Percentiles rank a stretch among this genome's conserved stretches.
phyloP scores from a whole-genome alignment of 2,329 filamentous ascomycete genomes.

The Venturia oleaginea region DNA sequence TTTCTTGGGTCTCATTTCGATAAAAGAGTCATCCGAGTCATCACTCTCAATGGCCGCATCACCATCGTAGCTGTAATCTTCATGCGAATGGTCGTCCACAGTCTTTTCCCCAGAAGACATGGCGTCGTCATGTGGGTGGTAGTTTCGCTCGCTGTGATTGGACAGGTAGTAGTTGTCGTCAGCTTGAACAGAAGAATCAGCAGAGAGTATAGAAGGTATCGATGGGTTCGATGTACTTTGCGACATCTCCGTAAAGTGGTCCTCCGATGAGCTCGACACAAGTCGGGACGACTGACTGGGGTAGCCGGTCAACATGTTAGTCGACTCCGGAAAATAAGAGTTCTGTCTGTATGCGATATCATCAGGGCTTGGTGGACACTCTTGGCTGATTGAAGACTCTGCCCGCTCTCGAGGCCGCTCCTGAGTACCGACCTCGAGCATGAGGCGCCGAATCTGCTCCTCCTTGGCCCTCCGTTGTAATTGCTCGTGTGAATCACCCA shows the following conservation, averaged over 20 bases:
- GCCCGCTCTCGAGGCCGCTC: conserved; percentile 17
- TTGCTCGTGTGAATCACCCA: conserved; percentile 1
- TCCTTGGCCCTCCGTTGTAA: conserved; percentile 26
- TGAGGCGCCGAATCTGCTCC: conserved; percentile 26
- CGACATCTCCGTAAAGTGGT: conserved; percentile 38
- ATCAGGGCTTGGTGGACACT: conserved; percentile 37
- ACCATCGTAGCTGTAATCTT: conserved; percentile 27
- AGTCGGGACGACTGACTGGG: conserved; percentile 17
- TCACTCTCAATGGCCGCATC: conserved; percentile 35
- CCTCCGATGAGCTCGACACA: conserved; percentile 39
- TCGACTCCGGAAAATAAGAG: not conserved
- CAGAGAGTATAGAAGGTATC: conserved; percentile 42
- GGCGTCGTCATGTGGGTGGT: not conserved
- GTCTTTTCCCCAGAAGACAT: not conserved
- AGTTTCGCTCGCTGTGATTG: not conserved
- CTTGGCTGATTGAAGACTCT: not conserved
- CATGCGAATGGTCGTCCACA: conserved; percentile 19
- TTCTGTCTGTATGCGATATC: conserved; percentile 18
- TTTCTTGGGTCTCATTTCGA: conserved; percentile 30
- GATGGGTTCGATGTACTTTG: conserved; percentile 43
- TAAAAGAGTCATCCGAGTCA: conserved; percentile 29
- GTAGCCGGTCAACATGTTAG: not conserved
- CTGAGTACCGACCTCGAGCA: conserved; percentile 26
- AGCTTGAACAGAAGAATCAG: conserved; percentile 30
- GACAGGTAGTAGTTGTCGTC: conserved; percentile 8